Conservation (phyloP, 192 early-diverging fungal genomes). For the Backusella luteola region DNA sequence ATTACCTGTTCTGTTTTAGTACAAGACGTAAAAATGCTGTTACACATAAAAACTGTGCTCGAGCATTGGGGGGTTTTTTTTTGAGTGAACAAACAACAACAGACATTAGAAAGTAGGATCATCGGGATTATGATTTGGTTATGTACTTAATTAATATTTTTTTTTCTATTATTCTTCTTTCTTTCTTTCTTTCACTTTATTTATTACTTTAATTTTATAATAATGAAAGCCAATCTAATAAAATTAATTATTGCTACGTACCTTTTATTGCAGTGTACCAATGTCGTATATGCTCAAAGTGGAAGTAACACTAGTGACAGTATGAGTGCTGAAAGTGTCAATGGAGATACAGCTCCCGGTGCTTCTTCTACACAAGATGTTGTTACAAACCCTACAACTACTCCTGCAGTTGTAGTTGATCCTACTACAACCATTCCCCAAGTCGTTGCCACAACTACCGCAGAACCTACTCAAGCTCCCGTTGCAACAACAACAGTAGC, state of each 20-base stretch:
- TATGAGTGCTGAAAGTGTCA: background rate
- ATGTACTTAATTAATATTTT: background rate
- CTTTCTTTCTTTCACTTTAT: background rate
- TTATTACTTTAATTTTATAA: background rate
- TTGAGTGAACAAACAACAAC: background rate
- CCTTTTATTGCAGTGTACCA: background rate
- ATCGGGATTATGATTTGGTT: background rate
- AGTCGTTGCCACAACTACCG: background rate
- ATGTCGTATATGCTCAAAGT: background rate
- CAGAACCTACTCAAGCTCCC: background rate
- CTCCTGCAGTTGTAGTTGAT: background rate
- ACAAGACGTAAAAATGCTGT: background rate
- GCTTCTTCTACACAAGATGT: background rate
- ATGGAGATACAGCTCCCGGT: background rate
- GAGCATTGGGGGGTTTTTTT: background rate
- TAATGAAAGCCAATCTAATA: background rate
- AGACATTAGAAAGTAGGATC: background rate
- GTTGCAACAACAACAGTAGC: conserved; percentile 1
- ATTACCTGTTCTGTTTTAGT: conserved; percentile 1
- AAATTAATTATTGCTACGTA: background rate
- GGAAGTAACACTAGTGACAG: background rate
- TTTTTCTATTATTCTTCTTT: background rate
- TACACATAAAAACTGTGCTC: background rate
- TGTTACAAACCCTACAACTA: background rate
- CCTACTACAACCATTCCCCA: background rate